Evolutionary conservation across 1,284 basidiomycete species (phyloP), one percentile per base, ranked within the genome.

Genomic region (Ceratobasidium sp.): DNA sequence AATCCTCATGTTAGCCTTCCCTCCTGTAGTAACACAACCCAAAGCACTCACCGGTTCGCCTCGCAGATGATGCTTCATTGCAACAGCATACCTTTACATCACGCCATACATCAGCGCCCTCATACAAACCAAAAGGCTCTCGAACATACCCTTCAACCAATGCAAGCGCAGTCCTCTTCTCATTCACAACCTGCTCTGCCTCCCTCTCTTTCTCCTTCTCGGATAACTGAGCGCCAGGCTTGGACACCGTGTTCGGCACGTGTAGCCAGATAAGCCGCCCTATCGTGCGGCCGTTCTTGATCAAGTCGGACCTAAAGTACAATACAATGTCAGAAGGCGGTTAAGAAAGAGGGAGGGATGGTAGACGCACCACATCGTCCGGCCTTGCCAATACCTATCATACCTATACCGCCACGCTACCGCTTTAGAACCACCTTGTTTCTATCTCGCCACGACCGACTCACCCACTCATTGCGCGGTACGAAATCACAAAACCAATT

Each of bases 401-500:
- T 69, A 79, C 49, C 68, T 58, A 64, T 44, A 56, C 9, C 6
- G 3, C 10, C 40, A 4, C 12, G 15, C 5, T 60, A 12, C n/a
- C 18, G 42, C 23, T 15, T 60, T 3, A 60, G 64, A 42, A 5
- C 10, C 15, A 18, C 46, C 13, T 39, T 2, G 33, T 33, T 33
- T 33, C 33, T 33, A 4, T 33, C 33, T 33, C 33, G 33, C 33
- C 33, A 33, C 23, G 39, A 13, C n/a, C 40, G 0, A 82, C 86
- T 42, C 79, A 90, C 88, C 90, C 91, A 78, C 88, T 90, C 61
- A 86, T 87, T 1, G 90, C 90, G 51, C 91, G 88, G 84, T 92
- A 92, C 0, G 91, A 91, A 72, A 93, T 91, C 3, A 92, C 91
- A 82, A 92, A 92, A 81, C 91, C 91, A 79, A 92, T 91, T 5